A percentile compares a stretch with the other conserved stretches of the same genome.
phyloP scores from a whole-genome alignment of 75 land plant genomes.

The Pinus albicaulis region DNA sequence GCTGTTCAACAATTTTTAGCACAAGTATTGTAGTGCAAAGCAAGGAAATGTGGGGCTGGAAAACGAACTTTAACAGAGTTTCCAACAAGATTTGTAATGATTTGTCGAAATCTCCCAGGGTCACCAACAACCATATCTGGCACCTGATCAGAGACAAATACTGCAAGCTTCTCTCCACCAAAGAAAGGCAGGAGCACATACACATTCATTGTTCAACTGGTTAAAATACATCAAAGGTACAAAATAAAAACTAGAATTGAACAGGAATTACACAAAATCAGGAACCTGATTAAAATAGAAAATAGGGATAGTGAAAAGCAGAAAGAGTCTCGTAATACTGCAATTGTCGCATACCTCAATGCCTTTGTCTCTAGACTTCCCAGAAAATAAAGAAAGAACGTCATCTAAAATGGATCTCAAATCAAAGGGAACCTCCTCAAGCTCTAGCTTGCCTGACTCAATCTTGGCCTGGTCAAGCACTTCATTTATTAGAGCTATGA shows the following conservation, averaged over 20 bases:
- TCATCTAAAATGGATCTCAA: constrained; percentile 53
- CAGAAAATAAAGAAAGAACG: constrained; percentile 63
- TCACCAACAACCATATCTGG: constrained; percentile 60
- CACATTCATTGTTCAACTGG: neutral
- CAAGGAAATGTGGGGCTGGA: neutral
- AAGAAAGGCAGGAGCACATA: neutral
- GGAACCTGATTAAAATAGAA: neutral
- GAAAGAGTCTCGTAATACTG: neutral
- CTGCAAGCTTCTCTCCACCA: constrained; percentile 45
- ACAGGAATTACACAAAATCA: neutral
- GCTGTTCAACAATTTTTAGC: neutral
- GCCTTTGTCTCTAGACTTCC: constrained; percentile 52
- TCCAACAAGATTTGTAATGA: constrained; percentile 71
- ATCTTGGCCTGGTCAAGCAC: constrained; percentile 79
- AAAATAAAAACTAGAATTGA: neutral
- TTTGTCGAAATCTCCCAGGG: constrained; percentile 64
- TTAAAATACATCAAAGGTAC: neutral
- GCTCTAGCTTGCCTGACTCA: constrained; percentile 70
- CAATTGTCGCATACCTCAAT: constrained; percentile 47
- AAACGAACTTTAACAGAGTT: constrained; percentile 58
- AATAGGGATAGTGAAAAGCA: neutral
- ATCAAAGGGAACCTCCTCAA: constrained; percentile 70
- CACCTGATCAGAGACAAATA: constrained; percentile 54
- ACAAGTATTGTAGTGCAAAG: neutral
- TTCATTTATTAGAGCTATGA: constrained; percentile 62